phyloP scores from a whole-genome alignment of 1,284 basidiomycete genomes.

The Apiotrichum akiyoshidainum region DNA sequence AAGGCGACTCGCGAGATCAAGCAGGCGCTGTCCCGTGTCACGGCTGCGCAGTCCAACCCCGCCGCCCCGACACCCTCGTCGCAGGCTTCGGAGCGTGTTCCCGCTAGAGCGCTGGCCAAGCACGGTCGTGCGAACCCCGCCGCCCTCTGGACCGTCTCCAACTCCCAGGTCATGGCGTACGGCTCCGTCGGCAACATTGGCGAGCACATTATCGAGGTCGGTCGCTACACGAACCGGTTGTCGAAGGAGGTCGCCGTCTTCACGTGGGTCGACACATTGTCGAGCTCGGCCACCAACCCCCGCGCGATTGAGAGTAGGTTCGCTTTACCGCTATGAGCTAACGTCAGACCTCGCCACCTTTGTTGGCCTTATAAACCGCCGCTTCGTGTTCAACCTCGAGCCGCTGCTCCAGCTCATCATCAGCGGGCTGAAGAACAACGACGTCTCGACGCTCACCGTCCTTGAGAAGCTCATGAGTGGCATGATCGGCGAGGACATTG shows the following conservation, averaged over 20 bases:
- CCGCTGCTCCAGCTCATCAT: constrained; percentile 86
- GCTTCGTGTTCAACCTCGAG: constrained; percentile 75
- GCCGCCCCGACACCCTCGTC: constrained; percentile 11
- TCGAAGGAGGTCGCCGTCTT: constrained; percentile 92
- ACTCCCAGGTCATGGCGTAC: constrained; percentile 94
- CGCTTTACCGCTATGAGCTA: neutral
- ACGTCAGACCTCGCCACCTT: constrained; percentile 78
- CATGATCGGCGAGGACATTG: constrained; percentile 90
- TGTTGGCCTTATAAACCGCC: constrained; percentile 83
- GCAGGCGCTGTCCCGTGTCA: constrained; percentile 51
- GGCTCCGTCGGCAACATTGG: constrained; percentile 95
- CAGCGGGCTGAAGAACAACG: constrained; percentile 78
- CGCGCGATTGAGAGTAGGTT: constrained; percentile 89
- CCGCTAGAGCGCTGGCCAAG: constrained; percentile 85
- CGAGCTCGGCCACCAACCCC: constrained; percentile 78
- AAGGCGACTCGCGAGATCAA: constrained; percentile 54
- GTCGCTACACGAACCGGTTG: constrained; percentile 84
- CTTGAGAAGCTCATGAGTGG: constrained; percentile 88
- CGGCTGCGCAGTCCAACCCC: constrained; percentile 25
- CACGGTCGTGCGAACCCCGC: constrained; percentile 89
- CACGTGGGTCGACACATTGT: constrained; percentile 80
- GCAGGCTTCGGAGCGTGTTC: constrained; percentile 32
- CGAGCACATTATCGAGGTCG: constrained; percentile 81
- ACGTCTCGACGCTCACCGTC: constrained; percentile 85
- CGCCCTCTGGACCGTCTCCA: constrained; percentile 82